Percentiles rank a stretch among this genome's conserved stretches.
Conservation (phyloP, 2,329 filamentous ascomycete genomes). For the Hymenoscyphus scutula region DNA sequence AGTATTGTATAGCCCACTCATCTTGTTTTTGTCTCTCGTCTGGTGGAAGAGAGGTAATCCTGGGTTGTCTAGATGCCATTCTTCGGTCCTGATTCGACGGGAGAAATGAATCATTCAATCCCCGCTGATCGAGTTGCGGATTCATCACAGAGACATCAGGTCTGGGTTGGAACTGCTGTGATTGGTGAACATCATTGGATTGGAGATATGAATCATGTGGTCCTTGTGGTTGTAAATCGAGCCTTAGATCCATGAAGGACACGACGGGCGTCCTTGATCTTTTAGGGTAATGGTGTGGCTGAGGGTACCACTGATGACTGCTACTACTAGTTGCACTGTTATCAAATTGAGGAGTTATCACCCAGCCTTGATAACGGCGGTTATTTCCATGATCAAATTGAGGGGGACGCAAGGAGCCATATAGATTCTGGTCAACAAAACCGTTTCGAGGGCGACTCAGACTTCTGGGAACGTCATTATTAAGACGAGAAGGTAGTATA, state of each 20-base stretch:
- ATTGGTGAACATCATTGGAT: too few species aligned
- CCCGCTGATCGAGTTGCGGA: neutral
- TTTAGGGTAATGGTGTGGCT: too few species aligned
- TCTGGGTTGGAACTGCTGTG: too few species aligned
- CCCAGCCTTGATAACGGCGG: too few species aligned
- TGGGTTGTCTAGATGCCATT: slow-evolving; percentile 11
- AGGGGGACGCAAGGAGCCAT: too few species aligned
- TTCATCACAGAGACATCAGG: neutral
- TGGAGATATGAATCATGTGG: too few species aligned
- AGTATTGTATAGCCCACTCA: slow-evolving; percentile 8
- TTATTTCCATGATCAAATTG: too few species aligned
- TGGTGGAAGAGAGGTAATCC: neutral
- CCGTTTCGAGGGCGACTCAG: neutral
- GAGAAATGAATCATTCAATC: neutral
- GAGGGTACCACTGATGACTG: too few species aligned
- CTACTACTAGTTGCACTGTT: too few species aligned
- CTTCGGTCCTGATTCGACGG: neutral
- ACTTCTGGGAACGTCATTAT: neutral
- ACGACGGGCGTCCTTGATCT: too few species aligned
- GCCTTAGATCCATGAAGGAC: neutral
- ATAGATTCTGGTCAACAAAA: too few species aligned
- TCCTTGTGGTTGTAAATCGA: neutral
- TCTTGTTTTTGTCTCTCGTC: slow-evolving; percentile 9
- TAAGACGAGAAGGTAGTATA: neutral
- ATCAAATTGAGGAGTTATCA: too few species aligned